These are phyloP conservation scores for Eucalyptus tenuipes DNA, from an alignment of 345 rosid genomes.

Conservation along the genomic window DNA sequence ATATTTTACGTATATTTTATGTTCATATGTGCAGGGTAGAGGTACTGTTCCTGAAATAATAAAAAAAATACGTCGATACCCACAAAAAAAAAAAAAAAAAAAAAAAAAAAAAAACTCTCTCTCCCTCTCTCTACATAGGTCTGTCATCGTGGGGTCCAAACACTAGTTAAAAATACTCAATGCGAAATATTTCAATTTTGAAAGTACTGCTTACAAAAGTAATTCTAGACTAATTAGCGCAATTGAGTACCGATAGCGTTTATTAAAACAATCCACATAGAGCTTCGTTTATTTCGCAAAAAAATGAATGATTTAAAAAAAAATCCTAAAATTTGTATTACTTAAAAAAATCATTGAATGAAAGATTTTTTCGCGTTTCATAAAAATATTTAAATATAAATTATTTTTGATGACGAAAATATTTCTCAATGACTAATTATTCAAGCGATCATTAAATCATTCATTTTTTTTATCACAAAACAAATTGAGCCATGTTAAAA, in stretches of 20 bases:
- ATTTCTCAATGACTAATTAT: background rate
- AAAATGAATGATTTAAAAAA: background rate
- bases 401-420: background rate
- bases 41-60: background rate
- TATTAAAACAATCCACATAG: background rate
- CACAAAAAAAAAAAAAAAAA: background rate
- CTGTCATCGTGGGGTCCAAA: background rate
- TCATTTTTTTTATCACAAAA: background rate
- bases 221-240: background rate
- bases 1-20: background rate
- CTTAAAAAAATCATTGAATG: background rate
- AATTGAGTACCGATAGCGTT: background rate
- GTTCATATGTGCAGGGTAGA: background rate
- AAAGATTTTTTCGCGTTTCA: background rate
- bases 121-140: background rate
- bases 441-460: background rate
- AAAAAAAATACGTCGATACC: background rate
- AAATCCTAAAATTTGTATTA: no score
- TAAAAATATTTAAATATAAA: background rate
- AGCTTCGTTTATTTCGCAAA: rapidly evolving
- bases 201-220: background rate
- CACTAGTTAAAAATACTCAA: background rate
- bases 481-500: background rate
- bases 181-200: background rate
- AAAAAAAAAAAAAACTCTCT: no score